Base-by-base conservation (phyloP, 345 rosid genomes). In the Geranium brycei region DNA sequence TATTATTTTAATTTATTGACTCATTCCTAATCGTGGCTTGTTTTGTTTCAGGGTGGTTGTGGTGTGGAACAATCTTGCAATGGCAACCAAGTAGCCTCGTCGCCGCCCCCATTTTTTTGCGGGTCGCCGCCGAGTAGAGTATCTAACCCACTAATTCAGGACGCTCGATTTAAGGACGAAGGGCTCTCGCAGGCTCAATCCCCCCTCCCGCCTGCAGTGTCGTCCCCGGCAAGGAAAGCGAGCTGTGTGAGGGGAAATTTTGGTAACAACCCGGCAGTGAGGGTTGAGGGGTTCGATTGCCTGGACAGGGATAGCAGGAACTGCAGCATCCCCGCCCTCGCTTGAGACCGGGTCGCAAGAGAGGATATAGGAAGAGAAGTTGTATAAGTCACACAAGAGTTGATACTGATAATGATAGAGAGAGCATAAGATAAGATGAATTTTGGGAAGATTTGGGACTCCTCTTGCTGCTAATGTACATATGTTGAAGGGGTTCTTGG, bases 281-380 rank as follows among this genome's bases (percentile, higher is more conserved):
- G 75, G 13, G 47, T 72, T 8, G 75, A 72, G 23, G 75, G 75
- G 61, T 72, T 72, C 47, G 75, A 72, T 28, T 72, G 70, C 59
- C 53, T 72, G 47, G 56, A 69, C 60, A 51, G 66, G 10, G 75
- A 66, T 53, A 66, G 60, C 60, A 63, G 64, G 23, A 62, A 62
- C 59, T 72, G 70, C 67, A 63, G 71, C 67, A 62, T 72, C 71
- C 66, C 75, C 4, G 70, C 75, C 47, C 30, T 67, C 17, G 71
- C 75, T 15, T 72, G 61, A 69, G 16, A 65, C 14, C 28, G 14
- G 4, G 11, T 0, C 47, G 11, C 1, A 1, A 38, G 11, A 4
- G 47, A 38, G 47, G 47, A 38, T 38, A 38, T 38, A 38, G 53
- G 53, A 11, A 47, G 14, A 47, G 53, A 47, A 47, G 53, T 11